phyloP scores from a whole-genome alignment of 2,329 filamentous ascomycete species.

The Ophiostoma triangulosporum region DNA sequence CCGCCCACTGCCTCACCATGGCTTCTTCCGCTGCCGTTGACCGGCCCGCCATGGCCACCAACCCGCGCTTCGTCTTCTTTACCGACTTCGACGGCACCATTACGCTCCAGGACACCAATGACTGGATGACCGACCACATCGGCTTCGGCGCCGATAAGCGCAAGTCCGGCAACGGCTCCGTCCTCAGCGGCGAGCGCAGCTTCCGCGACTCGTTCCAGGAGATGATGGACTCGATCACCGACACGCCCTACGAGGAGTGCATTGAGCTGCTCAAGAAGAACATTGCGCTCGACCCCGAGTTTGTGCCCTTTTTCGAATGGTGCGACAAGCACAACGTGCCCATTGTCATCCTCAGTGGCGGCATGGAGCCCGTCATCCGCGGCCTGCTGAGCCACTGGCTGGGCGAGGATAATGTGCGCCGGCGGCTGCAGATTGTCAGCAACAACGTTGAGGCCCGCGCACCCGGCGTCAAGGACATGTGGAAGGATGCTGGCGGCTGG shows the following conservation, averaged over 20 bases:
- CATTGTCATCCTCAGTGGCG: constrained; percentile 80
- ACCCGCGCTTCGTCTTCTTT: constrained; percentile 93
- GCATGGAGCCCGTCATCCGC: constrained; percentile 85
- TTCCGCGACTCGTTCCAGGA: constrained; percentile 81
- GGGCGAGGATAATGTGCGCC: constrained; percentile 52
- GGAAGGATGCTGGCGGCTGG: constrained; percentile 67
- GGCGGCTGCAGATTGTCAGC: constrained; percentile 77
- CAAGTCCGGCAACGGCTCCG: constrained; percentile 58
- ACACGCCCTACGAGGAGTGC: constrained; percentile 67
- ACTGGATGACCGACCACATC: constrained; percentile 75
- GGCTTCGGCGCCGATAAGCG: constrained; percentile 67
- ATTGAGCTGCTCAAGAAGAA: constrained; percentile 64
- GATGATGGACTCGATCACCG: constrained; percentile 75
- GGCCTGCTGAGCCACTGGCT: constrained; percentile 69
- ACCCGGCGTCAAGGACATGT: constrained; percentile 46
- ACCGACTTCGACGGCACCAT: constrained; percentile 98
- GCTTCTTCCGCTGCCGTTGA: not conserved
- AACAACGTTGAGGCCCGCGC: constrained; percentile 56
- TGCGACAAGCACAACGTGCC: constrained; percentile 70
- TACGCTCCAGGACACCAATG: constrained; percentile 56
- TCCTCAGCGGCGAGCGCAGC: constrained; percentile 54
- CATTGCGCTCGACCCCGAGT: constrained; percentile 79
- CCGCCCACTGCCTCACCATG: not conserved
- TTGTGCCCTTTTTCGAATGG: constrained; percentile 81
- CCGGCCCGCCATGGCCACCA: constrained; percentile 44